Evolutionary conservation across 352 stramenopile genomes (phyloP), one percentile per base, ranked within the genome.

Genomic region (Globisporangium takayamanum): DNA sequence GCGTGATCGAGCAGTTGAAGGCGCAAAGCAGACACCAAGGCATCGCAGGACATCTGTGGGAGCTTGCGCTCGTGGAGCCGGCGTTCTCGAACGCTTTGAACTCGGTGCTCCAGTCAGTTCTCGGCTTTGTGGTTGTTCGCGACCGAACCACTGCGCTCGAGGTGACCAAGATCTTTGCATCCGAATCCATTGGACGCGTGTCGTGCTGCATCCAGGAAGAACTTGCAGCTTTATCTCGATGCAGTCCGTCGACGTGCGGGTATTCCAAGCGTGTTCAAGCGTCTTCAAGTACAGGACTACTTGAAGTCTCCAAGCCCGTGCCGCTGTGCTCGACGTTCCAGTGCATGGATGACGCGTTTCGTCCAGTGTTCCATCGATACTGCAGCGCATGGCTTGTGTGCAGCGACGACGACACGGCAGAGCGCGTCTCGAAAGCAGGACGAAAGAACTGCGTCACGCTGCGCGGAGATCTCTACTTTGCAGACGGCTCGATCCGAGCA

Each of bases 401-500:
- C 26, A 5, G 22, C 6, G 46, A 62, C 48, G 33, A 47, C 16
- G 63, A 73, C 12, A 53, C 67, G 41, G 63, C 62, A 1, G 28
- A 51, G 1, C 26, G 16, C 6, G 22, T 68, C 3, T 55, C 42
- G 6, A 41, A 15, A 41, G 15, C 25, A 3, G 33, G 22, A 48
- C 15, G 36, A 1, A 57, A 50, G 12, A 63, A 71, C 50, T 25
- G 18, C 44, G 68, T 72, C 3, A 74, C 64, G 14, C 48, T 69
- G 15, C 25, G 48, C 44, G 68, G 68, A 15, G 57, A 74, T 50
- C 18, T 72, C 5, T 74, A 67, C 45, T 70, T 68, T 45, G 45
- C 44, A 5, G 67, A 74, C 49, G 67, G 67, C 1, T 55, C 64
- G 8, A 74, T 74, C 58, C 67, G 67, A 18, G 59, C 64, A 51